A percentile compares a stretch with the other conserved stretches of the same genome.
These are phyloP conservation scores for Clitopilus passeckerianus DNA, from an alignment of 768 basidiomycete species.

Conservation along the genomic window DNA sequence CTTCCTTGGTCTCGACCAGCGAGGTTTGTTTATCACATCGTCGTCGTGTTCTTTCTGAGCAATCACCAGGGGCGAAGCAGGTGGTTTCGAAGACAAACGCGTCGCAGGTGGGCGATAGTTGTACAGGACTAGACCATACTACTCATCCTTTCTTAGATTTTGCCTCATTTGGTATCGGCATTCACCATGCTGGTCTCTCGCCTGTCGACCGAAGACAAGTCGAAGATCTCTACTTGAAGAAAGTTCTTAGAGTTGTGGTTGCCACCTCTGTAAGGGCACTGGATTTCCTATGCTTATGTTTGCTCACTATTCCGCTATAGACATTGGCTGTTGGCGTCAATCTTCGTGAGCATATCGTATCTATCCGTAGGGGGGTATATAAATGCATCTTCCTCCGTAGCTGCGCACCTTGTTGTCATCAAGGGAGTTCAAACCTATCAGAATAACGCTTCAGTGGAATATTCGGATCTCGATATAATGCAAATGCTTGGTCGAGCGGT, in stretches of 20 bases:
- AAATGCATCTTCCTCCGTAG: conserved; percentile 26
- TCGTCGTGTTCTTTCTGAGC: conserved; percentile 17
- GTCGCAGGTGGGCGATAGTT: conserved; percentile 46
- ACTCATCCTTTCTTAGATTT: conserved; percentile 37
- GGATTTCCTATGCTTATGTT: neutral
- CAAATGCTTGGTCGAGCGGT: conserved; percentile 97
- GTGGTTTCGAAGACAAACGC: conserved; percentile 61
- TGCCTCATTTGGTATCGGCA: conserved; percentile 71
- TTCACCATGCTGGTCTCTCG: conserved; percentile 88
- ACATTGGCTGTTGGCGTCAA: conserved; percentile 97
- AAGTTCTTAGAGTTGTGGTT: conserved; percentile 61
- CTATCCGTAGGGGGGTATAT: no score
- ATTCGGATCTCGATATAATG: conserved; percentile 88
- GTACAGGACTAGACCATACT: neutral
- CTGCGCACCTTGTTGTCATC: conserved; percentile 91
- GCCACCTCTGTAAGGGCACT: conserved; percentile 70
- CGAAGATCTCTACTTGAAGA: conserved; percentile 70
- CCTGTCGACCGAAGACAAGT: conserved; percentile 66
- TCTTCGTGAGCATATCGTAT: conserved; percentile 53
- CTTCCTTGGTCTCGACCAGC: conserved; percentile 69
- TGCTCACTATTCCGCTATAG: conserved; percentile 31
- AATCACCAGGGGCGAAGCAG: conserved; percentile 8
- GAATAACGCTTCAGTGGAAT: conserved; percentile 67
- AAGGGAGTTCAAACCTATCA: conserved; percentile 85
- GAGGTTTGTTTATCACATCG: conserved; percentile 29